Base-by-base conservation (phyloP, 768 basidiomycete genomes). In the Rhizopogon salebrosus region DNA sequence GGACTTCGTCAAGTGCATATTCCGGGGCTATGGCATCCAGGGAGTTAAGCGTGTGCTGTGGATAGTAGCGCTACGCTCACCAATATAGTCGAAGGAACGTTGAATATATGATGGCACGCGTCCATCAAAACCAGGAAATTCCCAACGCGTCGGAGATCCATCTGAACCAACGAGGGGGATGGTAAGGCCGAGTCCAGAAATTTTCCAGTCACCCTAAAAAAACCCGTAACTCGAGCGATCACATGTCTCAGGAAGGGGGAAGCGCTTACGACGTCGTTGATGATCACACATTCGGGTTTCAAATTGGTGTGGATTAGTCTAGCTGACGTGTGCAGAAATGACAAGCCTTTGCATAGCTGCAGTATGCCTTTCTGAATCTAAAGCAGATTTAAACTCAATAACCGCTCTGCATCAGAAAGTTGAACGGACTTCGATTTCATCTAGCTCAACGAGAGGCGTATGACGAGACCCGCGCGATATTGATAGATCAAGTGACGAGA, bases 361-460 rank as follows among this genome's bases (percentile, higher is more conserved):
- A 98, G 75, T 29, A 95, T 85, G 13, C 97, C 97, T 70, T 98
- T 98, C 66, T 98, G 97, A 36, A 98, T 93, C 89, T 92, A 55
- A 3, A 31, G 41, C 35, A 53, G 42, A 41, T 49, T 48, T 52
- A 23, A 59, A 54, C 48, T 54, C 26, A 43, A 38, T 34, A 34
- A 45, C 18, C 13, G 29, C 22, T 34, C 31, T 9, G 31, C 45
- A 34, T 46, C 29, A 34, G 22, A 54, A 35, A 51, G 11, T 41
- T 14, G 10, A 31, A 71, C 78, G 55, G 34, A 90, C 93, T 75
- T 99, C 97, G 38, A 98, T 87, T 74, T 99, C 97, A 67, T 99
- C 97, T 22, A 99, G 73, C 64, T 98, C 95, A 14, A 89, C 82
- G 50, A 83, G 64, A 37, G 82, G 73, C 31, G 75, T 68, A 51